A percentile compares a stretch with the other conserved stretches of the same genome.
These are phyloP conservation scores for Phyllosticta capitalensis DNA, from an alignment of 2,329 filamentous ascomycete species.

Conservation along the genomic window DNA sequence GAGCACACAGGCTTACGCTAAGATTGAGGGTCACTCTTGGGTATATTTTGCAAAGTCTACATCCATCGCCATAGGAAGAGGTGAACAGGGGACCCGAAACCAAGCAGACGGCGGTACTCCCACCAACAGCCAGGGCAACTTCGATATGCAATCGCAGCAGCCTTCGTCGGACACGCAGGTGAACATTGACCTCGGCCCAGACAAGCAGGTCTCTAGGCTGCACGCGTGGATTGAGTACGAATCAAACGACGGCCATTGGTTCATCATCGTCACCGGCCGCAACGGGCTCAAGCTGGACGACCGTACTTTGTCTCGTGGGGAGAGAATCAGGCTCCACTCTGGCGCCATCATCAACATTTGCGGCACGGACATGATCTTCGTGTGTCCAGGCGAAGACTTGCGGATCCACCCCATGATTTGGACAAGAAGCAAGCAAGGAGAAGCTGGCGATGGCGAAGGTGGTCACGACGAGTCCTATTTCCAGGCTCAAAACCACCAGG, in stretches of 20 bases:
- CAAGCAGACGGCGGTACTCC: constrained; percentile 19
- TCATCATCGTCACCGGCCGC: constrained; percentile 76
- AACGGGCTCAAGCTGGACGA: constrained; percentile 87
- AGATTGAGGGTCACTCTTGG: constrained; percentile 74
- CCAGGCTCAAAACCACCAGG: constrained; percentile 11
- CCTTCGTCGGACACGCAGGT: constrained; percentile 36
- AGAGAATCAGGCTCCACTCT: constrained; percentile 60
- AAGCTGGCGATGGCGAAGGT: constrained; percentile 32
- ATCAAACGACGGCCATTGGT: constrained; percentile 53
- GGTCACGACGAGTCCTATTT: constrained; percentile 9
- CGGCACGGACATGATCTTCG: constrained; percentile 97
- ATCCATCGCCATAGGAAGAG: constrained; percentile 65
- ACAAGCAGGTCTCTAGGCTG: constrained; percentile 40
- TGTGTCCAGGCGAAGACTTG: constrained; percentile 69
- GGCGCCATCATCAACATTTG: constrained; percentile 88
- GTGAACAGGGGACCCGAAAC: constrained; percentile 22
- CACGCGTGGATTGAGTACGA: constrained; percentile 43
- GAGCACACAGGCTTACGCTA: constrained; percentile 58
- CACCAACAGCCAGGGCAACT: constrained; percentile 14
- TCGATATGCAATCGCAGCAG: background rate
- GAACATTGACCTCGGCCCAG: constrained; percentile 69
- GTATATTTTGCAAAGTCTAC: constrained; percentile 73
- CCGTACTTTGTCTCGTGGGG: constrained; percentile 55
- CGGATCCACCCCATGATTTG: constrained; percentile 61
- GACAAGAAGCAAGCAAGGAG: constrained; percentile 29